phyloP scores from a whole-genome alignment of 2,329 filamentous ascomycete species.

The Cryphonectria carpinicola region DNA sequence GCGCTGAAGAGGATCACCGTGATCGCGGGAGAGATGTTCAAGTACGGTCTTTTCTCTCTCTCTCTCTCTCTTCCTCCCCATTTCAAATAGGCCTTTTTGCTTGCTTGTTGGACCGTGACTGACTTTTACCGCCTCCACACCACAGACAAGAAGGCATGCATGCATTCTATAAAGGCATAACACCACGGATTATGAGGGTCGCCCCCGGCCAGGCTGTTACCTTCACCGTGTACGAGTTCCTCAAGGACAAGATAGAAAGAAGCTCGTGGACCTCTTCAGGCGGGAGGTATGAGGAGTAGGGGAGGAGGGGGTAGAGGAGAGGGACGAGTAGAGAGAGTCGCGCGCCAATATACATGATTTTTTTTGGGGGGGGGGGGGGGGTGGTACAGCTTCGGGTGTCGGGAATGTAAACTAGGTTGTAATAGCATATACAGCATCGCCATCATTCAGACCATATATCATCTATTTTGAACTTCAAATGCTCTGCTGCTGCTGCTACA shows the following conservation, averaged over 20 bases:
- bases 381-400: background rate
- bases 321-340: background rate
- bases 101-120: background rate
- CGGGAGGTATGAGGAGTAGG: slow-evolving; percentile 69
- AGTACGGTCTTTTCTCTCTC: slow-evolving; percentile 48
- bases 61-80: background rate
- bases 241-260: slow-evolving; percentile 73
- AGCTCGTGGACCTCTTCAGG: slow-evolving; percentile 64
- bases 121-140: too few relatives aligned
- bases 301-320: background rate
- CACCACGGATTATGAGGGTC: slow-evolving; percentile 94
- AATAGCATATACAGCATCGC: background rate
- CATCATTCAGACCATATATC: background rate
- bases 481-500: background rate
- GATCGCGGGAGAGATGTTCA: slow-evolving; percentile 86
- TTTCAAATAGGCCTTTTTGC: background rate
- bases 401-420: background rate
- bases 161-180: slow-evolving; percentile 99
- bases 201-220: slow-evolving; percentile 88
- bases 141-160: slow-evolving; percentile 83
- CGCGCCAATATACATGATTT: slow-evolving; percentile 12
- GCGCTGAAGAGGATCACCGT: slow-evolving; percentile 76
- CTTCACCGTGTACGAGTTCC: slow-evolving; percentile 77
- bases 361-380: background rate
- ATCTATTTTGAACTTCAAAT: background rate